Conservation (phyloP, 2,329 filamentous ascomycete species). For the Sarocladium brachiariae region DNA sequence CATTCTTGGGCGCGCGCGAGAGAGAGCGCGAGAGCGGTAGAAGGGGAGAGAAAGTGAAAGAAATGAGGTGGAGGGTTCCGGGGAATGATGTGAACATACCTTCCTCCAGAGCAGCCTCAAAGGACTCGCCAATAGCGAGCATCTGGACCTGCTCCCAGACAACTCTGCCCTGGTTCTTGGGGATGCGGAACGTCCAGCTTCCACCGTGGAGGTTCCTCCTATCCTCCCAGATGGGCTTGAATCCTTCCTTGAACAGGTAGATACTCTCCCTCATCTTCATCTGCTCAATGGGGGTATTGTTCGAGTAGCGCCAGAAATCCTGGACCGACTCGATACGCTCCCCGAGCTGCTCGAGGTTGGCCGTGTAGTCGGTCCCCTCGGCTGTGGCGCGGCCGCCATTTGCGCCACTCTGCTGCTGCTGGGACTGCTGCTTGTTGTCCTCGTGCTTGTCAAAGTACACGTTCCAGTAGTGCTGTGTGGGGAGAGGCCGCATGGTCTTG, state of each 20-base stretch:
- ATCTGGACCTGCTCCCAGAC: conserved; percentile 79
- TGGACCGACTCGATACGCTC: conserved; percentile 69
- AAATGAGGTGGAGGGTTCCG: neutral
- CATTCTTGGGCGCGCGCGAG: too few species aligned
- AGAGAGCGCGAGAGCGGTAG: too few species aligned
- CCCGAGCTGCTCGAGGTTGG: conserved; percentile 55
- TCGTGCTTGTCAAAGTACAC: conserved; percentile 53
- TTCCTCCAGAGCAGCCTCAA: conserved; percentile 66
- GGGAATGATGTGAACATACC: conserved; percentile 38
- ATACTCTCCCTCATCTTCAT: conserved; percentile 72
- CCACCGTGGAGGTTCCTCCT: conserved; percentile 79
- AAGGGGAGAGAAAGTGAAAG: too few species aligned
- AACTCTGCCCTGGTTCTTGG: conserved; percentile 64
- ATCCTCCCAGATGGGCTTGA: conserved; percentile 77
- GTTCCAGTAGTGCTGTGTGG: conserved; percentile 75
- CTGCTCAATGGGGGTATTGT: conserved; percentile 70
- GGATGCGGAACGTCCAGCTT: conserved; percentile 86
- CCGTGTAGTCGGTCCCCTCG: conserved; percentile 48
- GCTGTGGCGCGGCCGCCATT: too few species aligned
- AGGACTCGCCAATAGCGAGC: conserved; percentile 74
- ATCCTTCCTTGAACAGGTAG: conserved; percentile 73
- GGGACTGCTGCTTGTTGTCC: neutral
- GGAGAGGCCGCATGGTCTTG: conserved; percentile 63
- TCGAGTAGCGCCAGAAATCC: conserved; percentile 79
- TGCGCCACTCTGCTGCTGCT: conserved; percentile 3